A percentile compares a stretch with the other conserved stretches of the same genome.
Evolutionary conservation across 2,329 filamentous ascomycete species (phyloP).

Genomic region (Monosporascus cannonballus): DNA sequence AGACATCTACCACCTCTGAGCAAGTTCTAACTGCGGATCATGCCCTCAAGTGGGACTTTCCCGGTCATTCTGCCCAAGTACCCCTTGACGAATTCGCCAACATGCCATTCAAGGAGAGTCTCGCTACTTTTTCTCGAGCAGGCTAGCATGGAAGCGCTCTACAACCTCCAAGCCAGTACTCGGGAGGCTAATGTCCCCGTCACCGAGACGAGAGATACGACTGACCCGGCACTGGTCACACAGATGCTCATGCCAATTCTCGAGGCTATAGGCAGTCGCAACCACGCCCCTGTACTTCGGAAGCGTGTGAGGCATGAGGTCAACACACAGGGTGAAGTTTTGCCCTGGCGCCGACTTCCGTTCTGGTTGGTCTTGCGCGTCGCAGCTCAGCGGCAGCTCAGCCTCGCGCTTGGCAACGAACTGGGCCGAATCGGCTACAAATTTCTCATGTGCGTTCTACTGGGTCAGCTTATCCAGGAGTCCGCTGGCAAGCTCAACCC

Average conservation of each 20-base stretch:
- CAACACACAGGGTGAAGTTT: constrained; percentile 35
- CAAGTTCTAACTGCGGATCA: constrained; percentile 40
- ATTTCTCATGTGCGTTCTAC: constrained; percentile 42
- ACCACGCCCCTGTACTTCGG: constrained; percentile 31
- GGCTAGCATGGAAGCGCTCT: constrained; percentile 46
- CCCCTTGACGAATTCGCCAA: constrained; percentile 30
- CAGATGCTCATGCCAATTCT: constrained; percentile 56
- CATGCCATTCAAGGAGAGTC: constrained; percentile 36
- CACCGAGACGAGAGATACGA: constrained; percentile 51
- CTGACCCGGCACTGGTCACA: constrained; percentile 50
- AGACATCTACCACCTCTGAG: constrained; percentile 44
- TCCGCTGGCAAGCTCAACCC: constrained; percentile 15
- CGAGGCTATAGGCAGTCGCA: constrained; percentile 41
- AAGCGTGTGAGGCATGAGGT: constrained; percentile 63
- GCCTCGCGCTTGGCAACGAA: constrained; percentile 30
- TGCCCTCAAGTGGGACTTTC: constrained; percentile 50
- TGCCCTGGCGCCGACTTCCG: constrained; percentile 57
- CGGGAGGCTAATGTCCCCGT: constrained; percentile 44
- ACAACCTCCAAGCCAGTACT: constrained; percentile 44
- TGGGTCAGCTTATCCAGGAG: constrained; percentile 41
- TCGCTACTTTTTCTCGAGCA: constrained; percentile 51
- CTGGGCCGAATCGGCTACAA: constrained; percentile 50
- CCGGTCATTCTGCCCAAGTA: constrained; percentile 41
- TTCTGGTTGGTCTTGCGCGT: constrained; percentile 60
- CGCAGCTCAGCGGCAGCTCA: constrained; percentile 45